These are phyloP conservation scores for Pythium volutum DNA, from an alignment of 352 stramenopile genomes.

Conservation along the genomic window DNA sequence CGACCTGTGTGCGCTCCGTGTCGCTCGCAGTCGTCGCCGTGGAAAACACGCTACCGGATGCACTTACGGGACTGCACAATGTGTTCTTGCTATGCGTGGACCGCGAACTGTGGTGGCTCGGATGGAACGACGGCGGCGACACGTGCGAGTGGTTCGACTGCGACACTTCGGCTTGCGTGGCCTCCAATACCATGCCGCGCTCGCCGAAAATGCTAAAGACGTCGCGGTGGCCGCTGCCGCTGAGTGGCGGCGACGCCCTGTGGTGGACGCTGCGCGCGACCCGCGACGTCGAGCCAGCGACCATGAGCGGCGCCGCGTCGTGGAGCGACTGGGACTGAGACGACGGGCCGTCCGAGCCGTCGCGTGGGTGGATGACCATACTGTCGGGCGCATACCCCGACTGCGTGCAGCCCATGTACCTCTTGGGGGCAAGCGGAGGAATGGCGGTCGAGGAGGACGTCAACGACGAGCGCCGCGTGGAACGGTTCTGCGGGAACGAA, in stretches of 20 bases:
- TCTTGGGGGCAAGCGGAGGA: conserved; percentile 4
- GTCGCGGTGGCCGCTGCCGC: conserved; percentile 53
- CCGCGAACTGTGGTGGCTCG: neutral
- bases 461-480: neutral
- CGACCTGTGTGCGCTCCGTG: conserved; percentile 62
- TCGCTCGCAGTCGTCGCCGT: conserved; percentile 72
- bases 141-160: conserved; percentile 22
- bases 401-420: conserved; percentile 32
- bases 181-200: conserved; percentile 66
- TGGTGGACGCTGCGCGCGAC: conserved; percentile 44
- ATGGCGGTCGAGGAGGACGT: neutral
- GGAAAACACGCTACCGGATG: conserved; percentile 65
- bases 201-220: conserved; percentile 87
- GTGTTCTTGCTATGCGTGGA: conserved; percentile 1
- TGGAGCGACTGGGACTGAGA: neutral
- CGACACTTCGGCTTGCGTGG: conserved; percentile 9
- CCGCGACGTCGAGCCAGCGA: neutral
- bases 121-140: neutral
- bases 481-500: conserved; percentile 19
- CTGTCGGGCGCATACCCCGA: conserved; percentile 25
- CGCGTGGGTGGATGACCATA: conserved; percentile 10
- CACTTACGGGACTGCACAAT: conserved; percentile 37
- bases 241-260: conserved; percentile 34
- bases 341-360: neutral
- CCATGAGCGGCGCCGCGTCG: conserved; percentile 13